These are phyloP conservation scores for Sphaerulina vaccinii DNA, from an alignment of 2,329 filamentous ascomycete genomes.

Conservation along the genomic window DNA sequence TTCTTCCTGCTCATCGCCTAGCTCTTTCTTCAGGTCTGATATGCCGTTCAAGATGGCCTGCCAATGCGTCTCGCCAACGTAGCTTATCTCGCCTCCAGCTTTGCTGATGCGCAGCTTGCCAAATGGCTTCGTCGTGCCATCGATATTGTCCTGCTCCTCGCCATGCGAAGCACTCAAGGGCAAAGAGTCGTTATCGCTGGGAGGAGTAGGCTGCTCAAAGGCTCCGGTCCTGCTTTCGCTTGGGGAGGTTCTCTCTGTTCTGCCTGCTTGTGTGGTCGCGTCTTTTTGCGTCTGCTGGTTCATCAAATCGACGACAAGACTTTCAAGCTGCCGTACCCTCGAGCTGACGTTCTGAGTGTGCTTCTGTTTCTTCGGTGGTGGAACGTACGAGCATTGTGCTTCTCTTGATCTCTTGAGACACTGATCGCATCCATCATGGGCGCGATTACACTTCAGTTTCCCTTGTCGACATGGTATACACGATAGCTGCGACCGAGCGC, in stretches of 20 bases:
- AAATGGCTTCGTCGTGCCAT: conserved; percentile 63
- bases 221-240: background rate
- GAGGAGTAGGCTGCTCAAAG: conserved; percentile 31
- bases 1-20: conserved; percentile 32
- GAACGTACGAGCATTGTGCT: conserved; percentile 34
- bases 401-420: conserved; percentile 39
- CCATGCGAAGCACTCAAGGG: conserved; percentile 3
- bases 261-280: conserved; percentile 1
- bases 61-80: conserved; percentile 82
- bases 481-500: conserved; percentile 38
- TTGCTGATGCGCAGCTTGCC: conserved; percentile 79
- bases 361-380: conserved; percentile 35
- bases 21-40: conserved; percentile 36
- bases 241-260: background rate
- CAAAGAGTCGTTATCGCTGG: conserved; percentile 30
- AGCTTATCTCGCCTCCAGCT: conserved; percentile 72
- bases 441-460: conserved; percentile 40
- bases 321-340: conserved; percentile 38
- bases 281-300: conserved; percentile 29
- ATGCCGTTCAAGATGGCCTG: conserved; percentile 70
- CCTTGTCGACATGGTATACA: conserved; percentile 39
- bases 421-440: conserved; percentile 38
- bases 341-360: conserved; percentile 38
- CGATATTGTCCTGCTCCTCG: conserved; percentile 43
- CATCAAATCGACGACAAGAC: conserved; percentile 39